phyloP scores from a whole-genome alignment of 495 filamentous ascomycete genomes.

The Aspergillus affinis region DNA sequence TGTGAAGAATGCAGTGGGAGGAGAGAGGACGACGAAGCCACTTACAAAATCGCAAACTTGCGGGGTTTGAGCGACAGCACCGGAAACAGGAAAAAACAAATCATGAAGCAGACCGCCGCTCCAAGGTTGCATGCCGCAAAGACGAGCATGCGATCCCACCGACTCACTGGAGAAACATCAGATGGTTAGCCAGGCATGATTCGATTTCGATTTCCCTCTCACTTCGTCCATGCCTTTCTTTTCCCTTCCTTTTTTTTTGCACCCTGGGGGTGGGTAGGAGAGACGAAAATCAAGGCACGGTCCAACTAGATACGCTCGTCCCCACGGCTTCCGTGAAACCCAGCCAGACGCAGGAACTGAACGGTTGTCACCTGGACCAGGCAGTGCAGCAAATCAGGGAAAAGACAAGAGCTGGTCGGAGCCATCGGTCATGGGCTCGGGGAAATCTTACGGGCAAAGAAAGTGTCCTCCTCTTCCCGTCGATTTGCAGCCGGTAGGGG shows the following conservation, averaged over 20 bases:
- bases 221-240: neutral
- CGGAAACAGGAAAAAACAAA: conserved; percentile 88
- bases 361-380: conserved; percentile 38
- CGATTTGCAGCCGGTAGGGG: conserved; percentile 81
- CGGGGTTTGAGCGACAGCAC: conserved; percentile 73
- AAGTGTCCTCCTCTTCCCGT: conserved; percentile 91
- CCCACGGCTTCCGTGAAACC: conserved; percentile 24
- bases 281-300: neutral
- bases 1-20: conserved; percentile 4
- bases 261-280: neutral
- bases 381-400: conserved; percentile 24
- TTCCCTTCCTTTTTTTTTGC: neutral
- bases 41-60: conserved; percentile 97
- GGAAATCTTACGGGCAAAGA: conserved; percentile 85
- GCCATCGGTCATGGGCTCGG: conserved; percentile 24
- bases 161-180: conserved; percentile 67
- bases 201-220: too few relatives aligned
- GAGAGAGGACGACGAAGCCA: conserved; percentile 28
- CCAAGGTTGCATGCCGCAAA: conserved; percentile 91
- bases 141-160: conserved; percentile 93
- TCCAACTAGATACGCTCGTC: neutral
- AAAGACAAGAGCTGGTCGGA: conserved; percentile 4
- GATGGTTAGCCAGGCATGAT: conserved; percentile 18
- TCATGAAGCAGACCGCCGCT: conserved; percentile 85
- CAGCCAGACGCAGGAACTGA: conserved; percentile 43